These are phyloP conservation scores for Pseudozyma hubeiensis DNA, from an alignment of 1,284 basidiomycete genomes.

Conservation along the genomic window DNA sequence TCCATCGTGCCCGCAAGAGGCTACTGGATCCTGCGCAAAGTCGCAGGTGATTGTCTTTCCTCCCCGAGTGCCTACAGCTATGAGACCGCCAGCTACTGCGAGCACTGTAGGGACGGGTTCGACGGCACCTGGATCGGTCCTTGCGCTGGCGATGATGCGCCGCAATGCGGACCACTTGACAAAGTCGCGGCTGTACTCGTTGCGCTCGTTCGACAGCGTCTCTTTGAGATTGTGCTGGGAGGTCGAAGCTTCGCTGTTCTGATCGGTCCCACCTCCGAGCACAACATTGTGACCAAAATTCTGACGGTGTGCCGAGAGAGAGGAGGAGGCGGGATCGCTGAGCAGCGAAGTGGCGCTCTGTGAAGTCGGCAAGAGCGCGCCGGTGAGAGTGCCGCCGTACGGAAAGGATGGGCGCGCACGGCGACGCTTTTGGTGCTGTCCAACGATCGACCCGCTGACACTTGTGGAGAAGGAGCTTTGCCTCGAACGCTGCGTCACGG, in stretches of 20 bases:
- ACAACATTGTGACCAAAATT: background rate
- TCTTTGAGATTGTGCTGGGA: slow-evolving; percentile 26
- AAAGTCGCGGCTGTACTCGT: slow-evolving; percentile 73
- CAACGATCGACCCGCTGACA: slow-evolving; percentile 32
- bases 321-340: slow-evolving; percentile 29
- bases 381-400: slow-evolving; percentile 26
- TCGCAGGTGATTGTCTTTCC: slow-evolving; percentile 88
- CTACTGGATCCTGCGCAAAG: slow-evolving; percentile 77
- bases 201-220: slow-evolving; percentile 46
- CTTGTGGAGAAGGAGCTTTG: slow-evolving; percentile 51
- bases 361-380: slow-evolving; percentile 16
- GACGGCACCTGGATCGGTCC: slow-evolving; percentile 73
- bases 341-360: slow-evolving; percentile 28
- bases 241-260: background rate
- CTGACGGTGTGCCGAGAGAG: slow-evolving; percentile 12
- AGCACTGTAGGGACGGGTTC: slow-evolving; percentile 81
- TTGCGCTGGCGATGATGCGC: slow-evolving; percentile 73
- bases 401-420: slow-evolving; percentile 34
- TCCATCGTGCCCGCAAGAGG: slow-evolving; percentile 48
- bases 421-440: slow-evolving; percentile 16
- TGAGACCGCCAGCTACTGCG: slow-evolving; percentile 81
- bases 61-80: slow-evolving; percentile 86
- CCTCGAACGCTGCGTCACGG: slow-evolving; percentile 39
- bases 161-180: slow-evolving; percentile 84
- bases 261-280: slow-evolving; percentile 9